phyloP scores from a whole-genome alignment of 768 basidiomycete species.

The Podaxis sp. region DNA sequence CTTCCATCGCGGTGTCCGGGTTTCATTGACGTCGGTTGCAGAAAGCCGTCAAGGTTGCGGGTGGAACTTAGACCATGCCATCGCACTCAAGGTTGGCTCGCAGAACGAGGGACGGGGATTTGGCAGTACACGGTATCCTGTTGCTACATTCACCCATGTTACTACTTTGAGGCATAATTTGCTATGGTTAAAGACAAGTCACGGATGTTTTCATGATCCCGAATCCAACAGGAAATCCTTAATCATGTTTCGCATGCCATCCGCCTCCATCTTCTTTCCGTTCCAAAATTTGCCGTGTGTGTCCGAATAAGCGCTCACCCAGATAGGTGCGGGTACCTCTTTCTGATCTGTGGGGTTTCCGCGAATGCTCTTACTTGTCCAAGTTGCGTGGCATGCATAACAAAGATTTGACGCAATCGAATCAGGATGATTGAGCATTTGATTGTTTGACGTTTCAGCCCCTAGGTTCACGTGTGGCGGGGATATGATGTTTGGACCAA shows the following conservation, averaged over 20 bases:
- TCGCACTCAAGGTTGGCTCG: neutral
- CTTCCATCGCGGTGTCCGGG: too few species aligned
- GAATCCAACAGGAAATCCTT: constrained; percentile 8
- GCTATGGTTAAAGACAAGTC: neutral
- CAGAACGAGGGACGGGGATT: neutral
- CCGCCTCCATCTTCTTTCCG: neutral
- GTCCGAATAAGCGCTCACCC: constrained; percentile 26
- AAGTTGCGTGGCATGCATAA: constrained; percentile 61
- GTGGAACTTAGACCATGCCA: neutral
- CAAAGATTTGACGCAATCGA: constrained; percentile 48
- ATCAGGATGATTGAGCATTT: constrained; percentile 20
- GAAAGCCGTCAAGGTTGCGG: constrained; percentile 11
- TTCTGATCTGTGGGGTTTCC: constrained; percentile 23
- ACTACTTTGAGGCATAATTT: neutral
- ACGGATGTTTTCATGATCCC: neutral
- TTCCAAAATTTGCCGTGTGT: neutral
- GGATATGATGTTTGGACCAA: constrained; percentile 22
- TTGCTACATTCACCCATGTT: too few species aligned
- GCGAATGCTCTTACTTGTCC: constrained; percentile 58
- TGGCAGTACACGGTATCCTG: neutral
- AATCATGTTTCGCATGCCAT: neutral
- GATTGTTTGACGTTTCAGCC: constrained; percentile 16
- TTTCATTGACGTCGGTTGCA: neutral
- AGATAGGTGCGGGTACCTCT: constrained; percentile 35
- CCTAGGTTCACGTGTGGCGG: constrained; percentile 28